Conservation (phyloP, 352 stramenopile species). For the Phytopythium montanum region DNA sequence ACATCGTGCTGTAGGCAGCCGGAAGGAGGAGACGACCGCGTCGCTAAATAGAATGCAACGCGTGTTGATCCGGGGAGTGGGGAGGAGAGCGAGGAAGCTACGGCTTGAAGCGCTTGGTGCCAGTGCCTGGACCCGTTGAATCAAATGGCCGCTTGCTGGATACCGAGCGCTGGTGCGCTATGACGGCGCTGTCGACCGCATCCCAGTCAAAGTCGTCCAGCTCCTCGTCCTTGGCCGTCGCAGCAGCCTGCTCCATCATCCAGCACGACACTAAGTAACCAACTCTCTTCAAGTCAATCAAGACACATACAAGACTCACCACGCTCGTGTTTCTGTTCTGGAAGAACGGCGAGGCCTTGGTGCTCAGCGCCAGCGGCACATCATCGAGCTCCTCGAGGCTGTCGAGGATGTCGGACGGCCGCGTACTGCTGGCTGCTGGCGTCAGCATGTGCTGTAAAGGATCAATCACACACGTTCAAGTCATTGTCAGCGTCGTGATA, state of each 20-base stretch:
- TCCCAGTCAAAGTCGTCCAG: slow-evolving; percentile 69
- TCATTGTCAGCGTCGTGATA: background rate
- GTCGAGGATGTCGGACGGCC: slow-evolving; percentile 19
- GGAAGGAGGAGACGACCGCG: background rate
- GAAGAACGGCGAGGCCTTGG: slow-evolving; percentile 52
- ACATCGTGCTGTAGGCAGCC: slow-evolving; percentile 78
- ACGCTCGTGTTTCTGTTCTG: slow-evolving; percentile 17
- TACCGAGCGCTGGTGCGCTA: background rate
- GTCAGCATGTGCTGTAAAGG: slow-evolving; percentile 57
- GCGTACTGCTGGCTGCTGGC: slow-evolving; percentile 25
- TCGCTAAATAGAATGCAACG: background rate
- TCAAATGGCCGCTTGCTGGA: background rate
- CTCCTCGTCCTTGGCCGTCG: slow-evolving; percentile 21
- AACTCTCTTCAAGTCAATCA: background rate
- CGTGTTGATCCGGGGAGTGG: background rate
- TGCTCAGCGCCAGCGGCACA: background rate
- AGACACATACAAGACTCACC: background rate
- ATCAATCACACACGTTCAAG: background rate
- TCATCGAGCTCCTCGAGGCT: slow-evolving; percentile 25
- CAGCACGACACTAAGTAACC: background rate
- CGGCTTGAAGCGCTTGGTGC: background rate
- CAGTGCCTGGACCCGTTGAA: background rate
- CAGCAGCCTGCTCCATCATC: background rate
- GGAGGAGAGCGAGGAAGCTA: background rate
- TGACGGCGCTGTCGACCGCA: slow-evolving; percentile 32